These are phyloP conservation scores for Persicaria maculosa DNA, from an alignment of 148 eudicot genomes.

Conservation along the genomic window DNA sequence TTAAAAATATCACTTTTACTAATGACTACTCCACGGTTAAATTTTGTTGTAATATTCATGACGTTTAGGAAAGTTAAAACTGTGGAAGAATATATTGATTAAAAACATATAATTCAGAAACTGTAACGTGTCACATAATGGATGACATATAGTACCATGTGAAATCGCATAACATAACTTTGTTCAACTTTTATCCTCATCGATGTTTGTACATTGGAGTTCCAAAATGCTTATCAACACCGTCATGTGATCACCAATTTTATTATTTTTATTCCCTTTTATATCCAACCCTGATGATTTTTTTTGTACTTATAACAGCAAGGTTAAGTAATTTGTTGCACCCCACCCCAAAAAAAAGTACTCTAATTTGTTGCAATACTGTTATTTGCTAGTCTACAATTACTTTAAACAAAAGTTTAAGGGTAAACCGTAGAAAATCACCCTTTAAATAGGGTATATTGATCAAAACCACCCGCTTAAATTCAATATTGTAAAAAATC, in stretches of 20 bases:
- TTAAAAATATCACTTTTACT: no score
- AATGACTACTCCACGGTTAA: no score
- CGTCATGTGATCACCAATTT: conserved; percentile 2
- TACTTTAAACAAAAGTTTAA: no score
- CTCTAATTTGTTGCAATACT: background rate
- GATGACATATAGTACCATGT: background rate
- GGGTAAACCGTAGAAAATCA: no score
- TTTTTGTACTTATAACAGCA: background rate
- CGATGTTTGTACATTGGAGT: conserved; percentile 6
- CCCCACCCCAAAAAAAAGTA: no score
- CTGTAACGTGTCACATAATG: background rate
- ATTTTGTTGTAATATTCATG: no score
- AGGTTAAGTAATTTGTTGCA: background rate
- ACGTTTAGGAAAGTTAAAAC: no score
- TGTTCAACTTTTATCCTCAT: background rate
- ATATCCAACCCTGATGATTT: background rate
- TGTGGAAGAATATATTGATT: no score
- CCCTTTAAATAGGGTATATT: no score
- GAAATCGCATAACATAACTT: background rate
- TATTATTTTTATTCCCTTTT: background rate
- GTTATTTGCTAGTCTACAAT: no score
- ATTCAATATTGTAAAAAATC: no score
- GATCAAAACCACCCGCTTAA: no score
- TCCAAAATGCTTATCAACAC: conserved; percentile 5
- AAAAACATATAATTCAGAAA: background rate